Conservation (phyloP, 2,329 filamentous ascomycete species). For the Xylaria sp. region DNA sequence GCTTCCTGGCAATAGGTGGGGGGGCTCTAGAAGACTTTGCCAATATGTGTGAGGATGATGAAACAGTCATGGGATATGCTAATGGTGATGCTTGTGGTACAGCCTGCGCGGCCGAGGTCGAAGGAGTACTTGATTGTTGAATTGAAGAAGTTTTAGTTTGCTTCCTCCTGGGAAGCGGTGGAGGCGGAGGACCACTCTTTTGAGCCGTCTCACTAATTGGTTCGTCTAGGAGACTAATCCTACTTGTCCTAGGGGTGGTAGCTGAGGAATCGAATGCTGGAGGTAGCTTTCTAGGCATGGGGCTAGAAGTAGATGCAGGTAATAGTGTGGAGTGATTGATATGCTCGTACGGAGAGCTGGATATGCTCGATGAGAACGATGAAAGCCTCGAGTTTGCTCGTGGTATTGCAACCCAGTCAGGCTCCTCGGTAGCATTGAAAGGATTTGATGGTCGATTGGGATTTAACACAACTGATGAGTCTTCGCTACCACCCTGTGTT, state of each 20-base stretch:
- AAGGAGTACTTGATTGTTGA: conserved; percentile 27
- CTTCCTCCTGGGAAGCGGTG: conserved; percentile 46
- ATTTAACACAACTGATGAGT: conserved; percentile 68
- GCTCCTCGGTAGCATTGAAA: conserved; percentile 74
- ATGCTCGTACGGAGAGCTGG: conserved; percentile 65
- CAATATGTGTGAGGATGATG: conserved; percentile 33
- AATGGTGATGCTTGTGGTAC: conserved; percentile 36
- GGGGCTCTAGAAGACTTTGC: conserved; percentile 38
- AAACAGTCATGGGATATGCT: conserved; percentile 27
- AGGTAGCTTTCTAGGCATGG: conserved; percentile 56
- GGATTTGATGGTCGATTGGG: conserved; percentile 79
- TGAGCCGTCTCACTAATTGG: conserved; percentile 35
- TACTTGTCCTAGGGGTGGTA: conserved; percentile 53
- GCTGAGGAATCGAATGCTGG: conserved; percentile 55
- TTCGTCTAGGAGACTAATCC: conserved; percentile 52
- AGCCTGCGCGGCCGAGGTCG: conserved; percentile 45
- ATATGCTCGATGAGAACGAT: conserved; percentile 59
- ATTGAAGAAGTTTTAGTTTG: conserved; percentile 34
- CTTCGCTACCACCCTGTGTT: conserved; percentile 49
- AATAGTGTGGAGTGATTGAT: conserved; percentile 56
- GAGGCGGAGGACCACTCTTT: conserved; percentile 48
- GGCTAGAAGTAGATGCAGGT: conserved; percentile 52
- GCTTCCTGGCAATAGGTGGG: conserved; percentile 66
- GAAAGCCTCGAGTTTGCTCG: conserved; percentile 59
- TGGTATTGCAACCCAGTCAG: conserved; percentile 80